Evolutionary conservation across 306 rosid species (phyloP).

Genomic region (apple (Malus domestica)): ASM211411v1 NC_041800.1:23863233-23863732

Average conservation of each 20-base stretch:
- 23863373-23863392: conserved; percentile 37
- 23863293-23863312: conserved; percentile 21
- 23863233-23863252: background rate
- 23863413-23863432: conserved; percentile 42
- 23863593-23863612: no score
- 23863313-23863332: conserved; percentile 33
- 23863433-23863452: conserved; percentile 43
- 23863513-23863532: background rate
- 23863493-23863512: no score
- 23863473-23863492: no score
- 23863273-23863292: conserved; percentile 19
- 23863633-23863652: no score
- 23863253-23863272: background rate
- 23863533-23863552: no score
- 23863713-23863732: conserved; percentile 6
- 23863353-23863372: conserved; percentile 45
- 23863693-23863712: background rate
- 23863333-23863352: conserved; percentile 44
- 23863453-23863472: background rate
- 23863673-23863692: background rate
- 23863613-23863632: no score
- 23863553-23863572: no score
- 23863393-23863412: conserved; percentile 44
- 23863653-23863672: no score
- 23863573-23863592: no score